Evolutionary conservation across 345 rosid species (phyloP).

Genomic region (Pugionium dolabratum): DNA sequence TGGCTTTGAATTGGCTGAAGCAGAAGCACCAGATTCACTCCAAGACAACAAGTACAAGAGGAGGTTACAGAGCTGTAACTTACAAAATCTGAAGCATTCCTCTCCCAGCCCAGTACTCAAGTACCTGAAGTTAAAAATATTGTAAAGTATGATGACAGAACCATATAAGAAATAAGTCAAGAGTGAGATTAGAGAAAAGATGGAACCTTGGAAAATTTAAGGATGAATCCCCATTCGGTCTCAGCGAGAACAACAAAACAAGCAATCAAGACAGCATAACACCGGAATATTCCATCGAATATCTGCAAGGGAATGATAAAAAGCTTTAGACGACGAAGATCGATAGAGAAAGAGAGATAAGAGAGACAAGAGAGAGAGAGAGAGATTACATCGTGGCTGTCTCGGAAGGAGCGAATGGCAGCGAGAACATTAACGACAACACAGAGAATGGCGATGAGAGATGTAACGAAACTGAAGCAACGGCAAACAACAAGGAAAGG

Average conservation of each 20-base stretch:
- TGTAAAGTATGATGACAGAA: neutral
- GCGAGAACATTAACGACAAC: conserved; percentile 80
- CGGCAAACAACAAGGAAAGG: conserved; percentile 70
- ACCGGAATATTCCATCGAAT: conserved; percentile 90
- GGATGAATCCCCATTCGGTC: conserved; percentile 85
- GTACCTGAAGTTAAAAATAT: conserved; percentile 51
- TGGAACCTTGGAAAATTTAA: conserved; percentile 72
- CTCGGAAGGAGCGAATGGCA: conserved; percentile 71
- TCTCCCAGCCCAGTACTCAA: conserved; percentile 94
- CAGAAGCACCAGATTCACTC: neutral
- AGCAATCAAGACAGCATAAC: conserved; percentile 80
- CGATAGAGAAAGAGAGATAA: neutral
- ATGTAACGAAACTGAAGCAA: conserved; percentile 70
- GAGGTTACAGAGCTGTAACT: conserved; percentile 38
- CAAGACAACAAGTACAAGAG: neutral
- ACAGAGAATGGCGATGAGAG: conserved; percentile 74
- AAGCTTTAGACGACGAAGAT: conserved; percentile 22
- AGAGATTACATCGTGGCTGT: conserved; percentile 66
- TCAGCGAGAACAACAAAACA: conserved; percentile 71
- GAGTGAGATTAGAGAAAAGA: neutral
- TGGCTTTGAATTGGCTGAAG: conserved; percentile 1
- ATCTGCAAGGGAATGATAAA: conserved; percentile 43
- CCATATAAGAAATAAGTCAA: neutral
- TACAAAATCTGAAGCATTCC: conserved; percentile 99
- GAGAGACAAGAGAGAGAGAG: neutral